Conservation (phyloP, 2,329 filamentous ascomycete genomes). For the Aureobasidium sp. region DNA sequence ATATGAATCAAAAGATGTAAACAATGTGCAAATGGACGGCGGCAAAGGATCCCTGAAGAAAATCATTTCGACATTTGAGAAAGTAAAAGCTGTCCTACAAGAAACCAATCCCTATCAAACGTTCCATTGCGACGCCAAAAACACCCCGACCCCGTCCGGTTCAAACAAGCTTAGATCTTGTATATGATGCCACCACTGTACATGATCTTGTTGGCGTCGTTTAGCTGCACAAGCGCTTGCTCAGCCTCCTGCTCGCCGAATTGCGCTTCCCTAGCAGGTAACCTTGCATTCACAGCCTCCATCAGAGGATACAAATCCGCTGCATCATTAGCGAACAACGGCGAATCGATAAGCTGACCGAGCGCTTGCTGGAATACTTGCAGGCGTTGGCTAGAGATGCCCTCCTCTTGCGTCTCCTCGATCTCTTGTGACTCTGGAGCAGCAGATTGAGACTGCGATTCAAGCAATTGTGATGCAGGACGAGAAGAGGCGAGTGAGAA, state of each 20-base stretch:
- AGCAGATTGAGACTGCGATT: conserved; percentile 38
- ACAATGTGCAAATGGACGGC: too few relatives aligned
- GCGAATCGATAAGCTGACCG: conserved; percentile 73
- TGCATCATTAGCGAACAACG: conserved; percentile 80
- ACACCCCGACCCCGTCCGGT: neutral
- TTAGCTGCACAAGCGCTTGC: conserved; percentile 71
- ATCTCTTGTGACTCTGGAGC: conserved; percentile 20
- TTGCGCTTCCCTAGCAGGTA: conserved; percentile 50
- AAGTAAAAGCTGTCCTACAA: too few relatives aligned
- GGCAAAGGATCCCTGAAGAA: too few relatives aligned
- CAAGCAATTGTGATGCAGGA: conserved; percentile 63
- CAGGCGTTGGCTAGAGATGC: conserved; percentile 58
- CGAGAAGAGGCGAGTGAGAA: conserved; percentile 73
- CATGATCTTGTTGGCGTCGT: conserved; percentile 85
- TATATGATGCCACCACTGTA: conserved; percentile 45
- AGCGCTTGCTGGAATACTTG: conserved; percentile 70
- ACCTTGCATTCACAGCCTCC: conserved; percentile 66
- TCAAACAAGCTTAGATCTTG: conserved; percentile 31
- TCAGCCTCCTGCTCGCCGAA: conserved; percentile 69
- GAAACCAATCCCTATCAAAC: too few relatives aligned
- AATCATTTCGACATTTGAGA: too few relatives aligned
- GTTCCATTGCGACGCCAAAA: neutral
- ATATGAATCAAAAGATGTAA: too few relatives aligned
- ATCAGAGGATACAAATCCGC: conserved; percentile 70
- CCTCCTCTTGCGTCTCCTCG: conserved; percentile 28